Base-by-base conservation (phyloP, 768 basidiomycete genomes). In the Tylopilus balloui region DNA sequence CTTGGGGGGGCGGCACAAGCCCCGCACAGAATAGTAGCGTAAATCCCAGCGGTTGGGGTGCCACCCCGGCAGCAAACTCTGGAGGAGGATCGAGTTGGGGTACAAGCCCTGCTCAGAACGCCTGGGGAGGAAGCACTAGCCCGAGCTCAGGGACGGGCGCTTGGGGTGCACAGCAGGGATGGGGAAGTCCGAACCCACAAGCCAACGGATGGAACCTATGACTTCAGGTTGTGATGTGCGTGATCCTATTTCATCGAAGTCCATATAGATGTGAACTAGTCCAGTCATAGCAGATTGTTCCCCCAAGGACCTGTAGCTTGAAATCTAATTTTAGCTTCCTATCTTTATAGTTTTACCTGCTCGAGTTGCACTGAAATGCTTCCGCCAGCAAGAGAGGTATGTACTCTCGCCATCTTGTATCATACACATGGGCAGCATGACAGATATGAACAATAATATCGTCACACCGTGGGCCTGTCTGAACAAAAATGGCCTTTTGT, bases 181-280 rank as follows among this genome's bases (percentile, higher is more conserved):
- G 74, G 79, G 70, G 67, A 45, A 81, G 74, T 58, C 73, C 77
- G 29, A 70, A 55, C 31, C 77, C 65, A 47, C 77, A 75, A 45
- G 59, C 77, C 15, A 77, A 77, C 55, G 81, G 81, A 15, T 83
- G 81, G 81, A 79, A 73, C 47, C 40, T 70, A 24, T 69, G 42
- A 62, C 19, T 9, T 13, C 8, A 15, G 10, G 15, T 36, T 34
- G 12, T 42, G 6, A 35, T 48, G 11, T 38, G 14, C 19, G 19
- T 29, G 15, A 20, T 37, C 36, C 21, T 8, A 38, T 38, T 14
- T 24, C 11, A 31, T 9, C 5, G 8, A 15, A 21, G 28, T 31
- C 14, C 20, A n/a, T 15, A 20, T 7, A 13, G 21, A 21, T 23
- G 34, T 19, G 34, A 35, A 35, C 15, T n/a, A 20, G 35, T 36